Evolutionary conservation across 495 filamentous ascomycete genomes (phyloP).

Genomic region (Astrothelium macrocarpum): DNA sequence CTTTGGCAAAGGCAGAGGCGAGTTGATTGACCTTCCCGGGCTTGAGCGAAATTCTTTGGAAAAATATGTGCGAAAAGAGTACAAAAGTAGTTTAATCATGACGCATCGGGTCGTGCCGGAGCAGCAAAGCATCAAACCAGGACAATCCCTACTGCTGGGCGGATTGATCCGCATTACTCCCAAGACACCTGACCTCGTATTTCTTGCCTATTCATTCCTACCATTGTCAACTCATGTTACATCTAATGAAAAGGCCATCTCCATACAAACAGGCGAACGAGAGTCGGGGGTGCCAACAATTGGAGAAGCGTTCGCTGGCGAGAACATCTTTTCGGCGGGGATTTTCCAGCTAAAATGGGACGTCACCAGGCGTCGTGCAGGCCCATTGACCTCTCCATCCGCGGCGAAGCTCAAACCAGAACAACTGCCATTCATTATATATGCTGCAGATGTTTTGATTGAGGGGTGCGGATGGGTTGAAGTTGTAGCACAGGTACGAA

Average conservation of each 20-base stretch:
- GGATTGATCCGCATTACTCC: constrained; percentile 87
- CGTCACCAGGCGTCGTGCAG: constrained; percentile 61
- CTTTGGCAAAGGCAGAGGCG: constrained; percentile 74
- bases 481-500: constrained; percentile 68
- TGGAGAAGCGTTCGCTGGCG: constrained; percentile 44
- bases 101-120: constrained; percentile 54
- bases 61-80: constrained; percentile 51
- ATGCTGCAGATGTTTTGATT: constrained; percentile 74
- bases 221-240: constrained; percentile 53
- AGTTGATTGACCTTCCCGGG: constrained; percentile 91
- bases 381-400: constrained; percentile 44
- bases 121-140: constrained; percentile 60
- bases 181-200: constrained; percentile 46
- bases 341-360: constrained; percentile 66
- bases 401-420: constrained; percentile 45
- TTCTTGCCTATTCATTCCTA: constrained; percentile 65
- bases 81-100: constrained; percentile 66
- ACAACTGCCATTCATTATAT: constrained; percentile 63
- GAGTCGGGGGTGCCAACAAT: constrained; percentile 49
- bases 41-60: constrained; percentile 64
- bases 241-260: constrained; percentile 53
- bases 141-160: constrained; percentile 72
- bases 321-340: constrained; percentile 57
- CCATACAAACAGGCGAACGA: constrained; percentile 50
- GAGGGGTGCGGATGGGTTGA: constrained; percentile 93